A percentile compares a stretch with the other conserved stretches of the same genome.
Evolutionary conservation across 768 basidiomycete species (phyloP).

Genomic region (Phylloporus sp.): DNA sequence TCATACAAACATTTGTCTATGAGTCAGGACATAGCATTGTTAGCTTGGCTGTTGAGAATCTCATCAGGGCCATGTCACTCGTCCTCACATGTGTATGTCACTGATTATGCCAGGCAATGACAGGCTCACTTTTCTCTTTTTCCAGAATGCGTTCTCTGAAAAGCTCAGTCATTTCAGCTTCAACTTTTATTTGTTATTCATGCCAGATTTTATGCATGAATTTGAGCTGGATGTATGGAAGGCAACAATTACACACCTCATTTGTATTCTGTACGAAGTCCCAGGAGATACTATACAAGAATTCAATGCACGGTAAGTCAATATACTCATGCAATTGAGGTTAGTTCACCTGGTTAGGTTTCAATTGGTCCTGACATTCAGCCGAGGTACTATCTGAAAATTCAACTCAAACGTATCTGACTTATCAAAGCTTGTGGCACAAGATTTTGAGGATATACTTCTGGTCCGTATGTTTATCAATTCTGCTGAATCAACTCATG

Average conservation of each 20-base stretch:
- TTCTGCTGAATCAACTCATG: no score
- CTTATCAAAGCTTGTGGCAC: slow-evolving; percentile 34
- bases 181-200: slow-evolving; percentile 24
- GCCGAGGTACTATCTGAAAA: slow-evolving; percentile 25
- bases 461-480: slow-evolving; percentile 15
- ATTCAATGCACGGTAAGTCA: slow-evolving; percentile 25
- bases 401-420: slow-evolving; percentile 33
- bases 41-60: not conserved
- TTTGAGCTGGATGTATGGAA: slow-evolving; percentile 35
- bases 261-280: slow-evolving; percentile 21
- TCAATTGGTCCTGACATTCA: slow-evolving; percentile 30
- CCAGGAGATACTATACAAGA: slow-evolving; percentile 14
- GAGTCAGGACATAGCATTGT: slow-evolving; percentile 1
- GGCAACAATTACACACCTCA: slow-evolving; percentile 3
- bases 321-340: not conserved
- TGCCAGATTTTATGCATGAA: slow-evolving; percentile 31
- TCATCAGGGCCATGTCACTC: slow-evolving; percentile 14
- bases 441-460: slow-evolving; percentile 38
- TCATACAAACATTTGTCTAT: slow-evolving; percentile 33
- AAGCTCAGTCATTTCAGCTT: slow-evolving; percentile 17
- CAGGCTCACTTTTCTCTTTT: slow-evolving; percentile 15
- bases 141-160: slow-evolving; percentile 30
- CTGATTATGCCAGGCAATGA: not conserved
- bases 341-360: slow-evolving; percentile 9
- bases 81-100: not conserved